These are phyloP conservation scores for Penicillium roqueforti DNA, from an alignment of 495 filamentous ascomycete species.

Conservation along the genomic window DNA sequence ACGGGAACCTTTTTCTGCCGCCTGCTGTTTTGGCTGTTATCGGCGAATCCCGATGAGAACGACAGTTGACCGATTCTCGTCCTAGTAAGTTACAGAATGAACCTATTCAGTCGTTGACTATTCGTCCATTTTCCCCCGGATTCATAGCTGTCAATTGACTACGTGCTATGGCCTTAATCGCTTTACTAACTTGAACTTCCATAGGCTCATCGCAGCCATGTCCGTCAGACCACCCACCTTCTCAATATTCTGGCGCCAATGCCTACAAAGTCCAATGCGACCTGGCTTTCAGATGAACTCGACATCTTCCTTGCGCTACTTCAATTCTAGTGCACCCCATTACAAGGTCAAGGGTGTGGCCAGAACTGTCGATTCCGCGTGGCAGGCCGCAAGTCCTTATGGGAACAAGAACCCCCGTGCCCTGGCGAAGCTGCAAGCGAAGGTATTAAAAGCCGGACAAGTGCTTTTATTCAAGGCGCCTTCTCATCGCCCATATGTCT, in stretches of 20 bases:
- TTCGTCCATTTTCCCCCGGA: not conserved
- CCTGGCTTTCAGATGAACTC: conserved; percentile 10
- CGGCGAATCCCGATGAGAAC: conserved; percentile 28
- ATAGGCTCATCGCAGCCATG: conserved; percentile 26
- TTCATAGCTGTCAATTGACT: not conserved
- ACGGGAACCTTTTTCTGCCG: conserved; percentile 50
- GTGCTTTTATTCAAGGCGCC: conserved; percentile 56
- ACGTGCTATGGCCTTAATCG: not conserved
- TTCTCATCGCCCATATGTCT: conserved; percentile 55
- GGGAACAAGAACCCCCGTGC: conserved; percentile 11
- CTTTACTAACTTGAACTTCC: conserved; percentile 16
- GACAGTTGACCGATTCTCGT: conserved; percentile 10
- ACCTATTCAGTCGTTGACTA: not conserved
- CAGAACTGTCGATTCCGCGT: conserved; percentile 8
- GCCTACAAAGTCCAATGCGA: conserved; percentile 16
- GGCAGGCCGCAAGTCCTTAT: conserved; percentile 16
- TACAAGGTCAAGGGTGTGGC: conserved; percentile 11
- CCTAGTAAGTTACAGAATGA: conserved; percentile 13
- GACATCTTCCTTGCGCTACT: conserved; percentile 29
- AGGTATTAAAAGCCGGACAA: conserved; percentile 19
- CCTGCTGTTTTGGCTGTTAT: conserved; percentile 19
- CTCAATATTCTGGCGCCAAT: conserved; percentile 28
- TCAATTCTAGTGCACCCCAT: conserved; percentile 31
- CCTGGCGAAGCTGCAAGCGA: conserved; percentile 35
- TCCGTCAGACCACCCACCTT: conserved; percentile 30